Conservation (phyloP, 2,329 filamentous ascomycete species). For the Ophiobolus disseminans region DNA sequence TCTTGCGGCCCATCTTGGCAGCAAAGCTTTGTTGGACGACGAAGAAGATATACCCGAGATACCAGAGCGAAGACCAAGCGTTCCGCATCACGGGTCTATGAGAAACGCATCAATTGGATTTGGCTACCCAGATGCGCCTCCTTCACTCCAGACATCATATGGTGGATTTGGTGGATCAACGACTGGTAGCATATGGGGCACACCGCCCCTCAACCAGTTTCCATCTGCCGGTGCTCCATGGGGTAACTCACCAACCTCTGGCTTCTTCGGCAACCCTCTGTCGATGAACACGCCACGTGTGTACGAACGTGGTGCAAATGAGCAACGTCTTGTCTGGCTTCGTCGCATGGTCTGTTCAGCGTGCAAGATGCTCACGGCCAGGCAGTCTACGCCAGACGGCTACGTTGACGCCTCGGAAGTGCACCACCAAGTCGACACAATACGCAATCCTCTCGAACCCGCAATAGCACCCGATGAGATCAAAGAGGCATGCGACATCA, state of each 20-base stretch:
- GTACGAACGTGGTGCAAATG: conserved; percentile 35
- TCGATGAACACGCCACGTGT: conserved; percentile 32
- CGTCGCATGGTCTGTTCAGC: conserved; percentile 73
- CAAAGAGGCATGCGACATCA: conserved; percentile 85
- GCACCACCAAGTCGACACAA: conserved; percentile 68
- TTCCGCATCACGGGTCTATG: conserved; percentile 43
- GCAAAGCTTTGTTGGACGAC: conserved; percentile 81
- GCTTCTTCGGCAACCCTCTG: conserved; percentile 44
- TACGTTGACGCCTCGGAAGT: conserved; percentile 74
- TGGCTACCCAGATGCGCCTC: conserved; percentile 43
- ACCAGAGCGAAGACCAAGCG: conserved; percentile 58
- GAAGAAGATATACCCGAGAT: conserved; percentile 64
- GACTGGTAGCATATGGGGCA: conserved; percentile 51
- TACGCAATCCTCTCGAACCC: conserved; percentile 66
- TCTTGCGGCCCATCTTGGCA: conserved; percentile 81
- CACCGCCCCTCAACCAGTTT: conserved; percentile 49
- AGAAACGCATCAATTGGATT: conserved; percentile 41
- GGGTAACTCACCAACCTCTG: conserved; percentile 49
- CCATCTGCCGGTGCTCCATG: conserved; percentile 48
- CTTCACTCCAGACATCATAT: conserved; percentile 42
- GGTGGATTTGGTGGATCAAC: conserved; percentile 40
- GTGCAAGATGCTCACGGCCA: conserved; percentile 69
- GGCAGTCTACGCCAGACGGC: conserved; percentile 59
- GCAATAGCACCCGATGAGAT: conserved; percentile 71
- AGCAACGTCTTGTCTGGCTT: conserved; percentile 42